Evolutionary conservation across 2,329 filamentous ascomycete genomes (phyloP), one percentile per base, ranked within the genome.

Genomic region (Xylariaceae sp.): DNA sequence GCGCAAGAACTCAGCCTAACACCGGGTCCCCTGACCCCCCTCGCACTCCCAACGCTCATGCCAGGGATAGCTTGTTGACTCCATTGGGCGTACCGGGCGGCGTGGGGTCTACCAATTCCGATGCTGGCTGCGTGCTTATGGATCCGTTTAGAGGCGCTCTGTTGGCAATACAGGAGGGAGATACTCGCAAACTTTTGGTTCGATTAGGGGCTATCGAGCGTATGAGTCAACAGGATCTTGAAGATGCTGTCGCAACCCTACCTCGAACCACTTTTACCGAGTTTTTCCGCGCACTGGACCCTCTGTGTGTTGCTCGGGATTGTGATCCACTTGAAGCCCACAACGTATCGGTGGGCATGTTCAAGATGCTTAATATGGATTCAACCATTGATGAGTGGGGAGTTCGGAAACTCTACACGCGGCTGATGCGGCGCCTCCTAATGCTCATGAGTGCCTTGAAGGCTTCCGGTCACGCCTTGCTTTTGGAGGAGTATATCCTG

Each of bases 261-360:
- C 77, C 86, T 0, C 68, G 76, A 1, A 73, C 78, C 1, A 79
- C 79, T 1, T 85, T 91, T 64, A 82, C 84, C 1, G 84, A 88
- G 58, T 79, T 88, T 8, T 68, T 92, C 24, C 78, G 79, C 27
- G 75, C 78, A 4, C 70, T 92, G 7, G 84, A 89, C 52, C 86
- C 88, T 0, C 63, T 81, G 4, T 64, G 70, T 18, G 70, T 84
- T 15, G 74, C 80, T 46, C 66, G 71, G 16, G 69, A 78, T 10
- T 66, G 83, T 16, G 85, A 87, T 65, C 67, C 76, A 3, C 71
- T 72, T 9, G 65, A 77, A 29, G 72, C 75, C 13, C 55, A 77
- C 15, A 58, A 64, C 13, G 68, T 81, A 45, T 60, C 70, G 3
- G 51, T 62, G 11, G 77, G 68, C 60, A 79, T 73, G 64, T 72